These are phyloP conservation scores for Cokeromyces recurvatus DNA, from an alignment of 371 early-diverging fungal species.

Conservation along the genomic window DNA sequence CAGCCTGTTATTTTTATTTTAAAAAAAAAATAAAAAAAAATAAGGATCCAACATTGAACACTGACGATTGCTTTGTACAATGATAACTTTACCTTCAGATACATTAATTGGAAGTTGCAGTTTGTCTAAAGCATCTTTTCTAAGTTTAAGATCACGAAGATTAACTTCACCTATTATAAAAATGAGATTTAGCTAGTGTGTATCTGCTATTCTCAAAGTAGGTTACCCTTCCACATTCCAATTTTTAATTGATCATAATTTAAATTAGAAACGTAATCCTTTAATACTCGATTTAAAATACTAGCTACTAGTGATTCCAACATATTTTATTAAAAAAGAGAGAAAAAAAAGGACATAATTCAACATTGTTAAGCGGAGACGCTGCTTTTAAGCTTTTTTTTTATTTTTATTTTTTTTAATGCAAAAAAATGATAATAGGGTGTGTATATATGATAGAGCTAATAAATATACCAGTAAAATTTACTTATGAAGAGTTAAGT, in stretches of 20 bases:
- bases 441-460: no score
- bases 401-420: no score
- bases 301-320: constrained; percentile 76
- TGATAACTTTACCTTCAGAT: constrained; percentile 75
- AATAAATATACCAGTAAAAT: no score
- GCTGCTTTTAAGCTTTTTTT: no score
- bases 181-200: background rate
- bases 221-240: constrained; percentile 83
- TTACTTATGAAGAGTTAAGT: no score
- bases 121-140: constrained; percentile 77
- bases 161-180: constrained; percentile 73
- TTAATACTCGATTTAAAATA: constrained; percentile 75
- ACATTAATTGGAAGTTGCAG: constrained; percentile 84
- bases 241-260: constrained; percentile 84
- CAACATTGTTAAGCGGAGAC: no score
- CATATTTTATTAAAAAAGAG: no score
- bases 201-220: background rate
- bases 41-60: no score
- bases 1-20: constrained; percentile 50
- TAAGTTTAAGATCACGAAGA: constrained; percentile 70
- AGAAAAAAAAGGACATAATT: no score
- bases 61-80: no score
- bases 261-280: constrained; percentile 83
- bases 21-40: no score
- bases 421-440: no score